Percentiles rank a stretch among this genome's conserved stretches.
phyloP scores from a whole-genome alignment of 352 stramenopile species.

The Globisporangium carolinianum region DNA sequence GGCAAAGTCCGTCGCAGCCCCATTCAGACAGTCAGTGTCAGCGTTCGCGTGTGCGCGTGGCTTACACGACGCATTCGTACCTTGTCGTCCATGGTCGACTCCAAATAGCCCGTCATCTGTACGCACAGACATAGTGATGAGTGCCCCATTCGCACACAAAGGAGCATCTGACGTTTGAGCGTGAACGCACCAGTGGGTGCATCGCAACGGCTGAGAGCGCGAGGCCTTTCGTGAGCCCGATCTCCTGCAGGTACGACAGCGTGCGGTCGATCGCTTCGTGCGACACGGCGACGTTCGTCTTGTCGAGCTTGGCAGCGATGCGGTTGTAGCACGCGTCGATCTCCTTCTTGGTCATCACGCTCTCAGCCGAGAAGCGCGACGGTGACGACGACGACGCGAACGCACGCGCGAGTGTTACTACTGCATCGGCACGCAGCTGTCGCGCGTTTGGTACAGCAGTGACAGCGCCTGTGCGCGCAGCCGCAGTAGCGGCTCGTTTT shows the following conservation, averaged over 20 bases:
- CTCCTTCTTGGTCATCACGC: conserved; percentile 11
- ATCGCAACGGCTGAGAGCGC: conserved; percentile 25
- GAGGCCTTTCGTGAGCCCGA: conserved; percentile 22
- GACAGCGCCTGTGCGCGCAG: background rate
- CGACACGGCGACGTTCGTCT: conserved; percentile 9
- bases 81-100: conserved; percentile 31
- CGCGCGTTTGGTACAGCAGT: background rate
- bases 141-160: background rate
- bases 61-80: conserved; percentile 8
- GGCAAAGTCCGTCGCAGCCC: too few species aligned
- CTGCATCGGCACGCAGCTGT: background rate
- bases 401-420: background rate
- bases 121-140: background rate
- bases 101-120: conserved; percentile 25
- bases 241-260: conserved; percentile 20
- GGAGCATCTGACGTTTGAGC: background rate
- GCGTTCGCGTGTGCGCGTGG: too few species aligned
- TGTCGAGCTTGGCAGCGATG: conserved; percentile 28
- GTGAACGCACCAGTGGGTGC: conserved; percentile 23
- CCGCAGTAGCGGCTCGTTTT: background rate
- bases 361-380: background rate
- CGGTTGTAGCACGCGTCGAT: conserved; percentile 24
- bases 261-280: conserved; percentile 22
- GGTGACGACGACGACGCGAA: background rate
- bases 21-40: too few species aligned